Base-by-base conservation (phyloP, 2,329 filamentous ascomycete genomes). In the Tetracladium maxilliforme region DNA sequence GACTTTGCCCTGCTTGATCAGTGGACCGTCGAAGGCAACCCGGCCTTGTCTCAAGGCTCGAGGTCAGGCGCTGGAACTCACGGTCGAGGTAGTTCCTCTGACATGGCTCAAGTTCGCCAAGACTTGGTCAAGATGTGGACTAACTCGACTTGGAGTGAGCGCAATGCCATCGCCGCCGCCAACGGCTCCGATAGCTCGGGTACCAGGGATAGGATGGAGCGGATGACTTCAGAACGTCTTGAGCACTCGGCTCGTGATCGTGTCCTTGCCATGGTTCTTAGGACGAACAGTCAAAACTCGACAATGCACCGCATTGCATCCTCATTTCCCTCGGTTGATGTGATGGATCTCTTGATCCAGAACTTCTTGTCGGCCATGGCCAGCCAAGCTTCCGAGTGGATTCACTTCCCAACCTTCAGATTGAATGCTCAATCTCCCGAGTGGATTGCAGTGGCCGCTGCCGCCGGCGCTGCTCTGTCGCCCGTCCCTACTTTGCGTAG, bases 261-360 rank as follows among this genome's bases (percentile, higher is more conserved):
- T 23, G 60, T 79, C 2, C 51, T 82, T 28, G 70, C 64, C 8
- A 58, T 79, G 30, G 64, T 80, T 2, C 49, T 81, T 18, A 57
- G 60, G 24, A 69, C 63, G 4, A 73, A 64, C 36, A 63, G 61
- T 23, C 53, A 52, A 19, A 53, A 54, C 33, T 48, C 49, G 37
- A 62, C 45, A 48, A 61, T 47, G 46, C 60, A 41, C 30, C 61
- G 54, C 24, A 64, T 69, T 12, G 66, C 61, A 11, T 63, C 58
- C 2, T 71, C 70, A 0, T 78, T 78, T 33, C 70, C 70, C 1
- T 69, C 67, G 2, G 56, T 67, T 11, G 62, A 68, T 13, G 44
- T 70, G 10, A 51, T 77, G 31, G 70, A 76, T 35, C 67, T 61
- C 7, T 51, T 76, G 28, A 54, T 73, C 9, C 65, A 75, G 30